Percentiles rank a stretch among this genome's conserved stretches.
Conservation (phyloP, 164 flowering plant species). For the Magnolia sinica region DNA sequence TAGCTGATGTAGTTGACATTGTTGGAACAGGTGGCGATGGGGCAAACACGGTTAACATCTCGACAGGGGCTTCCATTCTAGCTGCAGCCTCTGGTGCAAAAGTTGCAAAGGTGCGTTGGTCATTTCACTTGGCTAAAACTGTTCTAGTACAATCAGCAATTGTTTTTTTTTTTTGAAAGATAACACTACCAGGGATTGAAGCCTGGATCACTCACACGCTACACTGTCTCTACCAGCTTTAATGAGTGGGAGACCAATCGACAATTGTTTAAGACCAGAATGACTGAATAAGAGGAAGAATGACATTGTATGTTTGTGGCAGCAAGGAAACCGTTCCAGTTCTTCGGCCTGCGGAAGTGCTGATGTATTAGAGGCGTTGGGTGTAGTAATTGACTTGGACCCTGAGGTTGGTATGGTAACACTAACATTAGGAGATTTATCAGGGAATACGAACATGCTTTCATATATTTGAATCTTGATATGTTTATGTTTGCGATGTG, state of each 20-base stretch:
- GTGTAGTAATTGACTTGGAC: constrained; percentile 67
- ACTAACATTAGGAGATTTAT: not conserved
- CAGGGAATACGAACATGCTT: not conserved
- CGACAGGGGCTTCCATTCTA: constrained; percentile 91
- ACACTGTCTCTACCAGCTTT: too few species aligned
- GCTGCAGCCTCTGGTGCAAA: constrained; percentile 95
- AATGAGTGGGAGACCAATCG: too few species aligned
- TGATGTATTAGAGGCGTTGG: constrained; percentile 84
- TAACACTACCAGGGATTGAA: too few species aligned
- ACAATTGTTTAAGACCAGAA: too few species aligned
- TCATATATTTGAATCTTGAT: not conserved
- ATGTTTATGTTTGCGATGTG: not conserved
- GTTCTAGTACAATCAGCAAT: too few species aligned
- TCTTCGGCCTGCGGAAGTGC: constrained; percentile 99
- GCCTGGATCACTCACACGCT: too few species aligned
- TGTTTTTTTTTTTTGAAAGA: too few species aligned
- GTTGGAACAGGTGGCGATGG: constrained; percentile 99
- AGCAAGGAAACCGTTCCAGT: constrained; percentile 98
- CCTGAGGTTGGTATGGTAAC: constrained; percentile 71
- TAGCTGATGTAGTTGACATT: constrained; percentile 77
- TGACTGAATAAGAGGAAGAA: not conserved
- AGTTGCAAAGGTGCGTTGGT: constrained; percentile 73
- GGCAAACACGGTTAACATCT: constrained; percentile 91
- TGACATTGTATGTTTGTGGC: constrained; percentile 14
- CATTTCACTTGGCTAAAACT: not conserved